Evolutionary conservation across 2,329 filamentous ascomycete genomes (phyloP).

Genomic region (Aaosphaeria pasadenensis): DNA sequence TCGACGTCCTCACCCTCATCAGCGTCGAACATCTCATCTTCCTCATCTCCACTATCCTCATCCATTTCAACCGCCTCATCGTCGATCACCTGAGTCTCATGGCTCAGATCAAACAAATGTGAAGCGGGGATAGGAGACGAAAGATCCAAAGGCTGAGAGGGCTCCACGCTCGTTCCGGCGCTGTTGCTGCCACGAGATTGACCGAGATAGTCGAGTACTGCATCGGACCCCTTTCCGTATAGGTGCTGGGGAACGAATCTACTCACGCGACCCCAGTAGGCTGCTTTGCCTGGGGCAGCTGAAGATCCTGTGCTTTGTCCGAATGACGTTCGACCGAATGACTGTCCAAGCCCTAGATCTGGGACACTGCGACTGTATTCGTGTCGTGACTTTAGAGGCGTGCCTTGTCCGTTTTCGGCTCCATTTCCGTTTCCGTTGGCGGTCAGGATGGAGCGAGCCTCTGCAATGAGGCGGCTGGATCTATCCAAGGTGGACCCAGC

Average conservation of each 20-base stretch:
- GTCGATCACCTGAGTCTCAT: conserved; percentile 7
- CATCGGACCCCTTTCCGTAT: conserved; percentile 32
- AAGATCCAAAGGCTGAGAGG: conserved; percentile 6
- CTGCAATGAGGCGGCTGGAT: conserved; percentile 14
- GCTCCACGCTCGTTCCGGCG: conserved; percentile 3
- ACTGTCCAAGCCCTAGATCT: conserved; percentile 10
- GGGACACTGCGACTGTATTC: conserved; percentile 27
- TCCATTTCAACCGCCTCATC: conserved; percentile 9
- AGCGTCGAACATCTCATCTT: conserved; percentile 5
- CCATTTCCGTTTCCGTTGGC: conserved; percentile 2
- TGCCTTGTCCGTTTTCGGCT: too few relatives aligned
- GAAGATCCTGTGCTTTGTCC: conserved; percentile 7
- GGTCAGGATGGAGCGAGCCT: conserved; percentile 12
- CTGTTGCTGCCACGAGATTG: conserved; percentile 10
- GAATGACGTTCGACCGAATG: background rate
- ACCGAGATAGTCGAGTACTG: conserved; percentile 23
- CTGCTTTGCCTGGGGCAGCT: conserved; percentile 18
- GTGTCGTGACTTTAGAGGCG: conserved; percentile 9
- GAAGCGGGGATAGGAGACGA: conserved; percentile 23
- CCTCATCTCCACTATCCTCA: conserved; percentile 8
- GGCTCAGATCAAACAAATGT: conserved; percentile 12
- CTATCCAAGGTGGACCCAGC: background rate
- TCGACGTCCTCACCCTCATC: conserved; percentile 10
- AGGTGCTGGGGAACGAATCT: conserved; percentile 36
- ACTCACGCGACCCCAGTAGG: conserved; percentile 28